Percentiles rank a stretch among this genome's conserved stretches.
These are phyloP conservation scores for Linderina pennispora DNA, from an alignment of 192 early-diverging fungal genomes.

Conservation along the genomic window DNA sequence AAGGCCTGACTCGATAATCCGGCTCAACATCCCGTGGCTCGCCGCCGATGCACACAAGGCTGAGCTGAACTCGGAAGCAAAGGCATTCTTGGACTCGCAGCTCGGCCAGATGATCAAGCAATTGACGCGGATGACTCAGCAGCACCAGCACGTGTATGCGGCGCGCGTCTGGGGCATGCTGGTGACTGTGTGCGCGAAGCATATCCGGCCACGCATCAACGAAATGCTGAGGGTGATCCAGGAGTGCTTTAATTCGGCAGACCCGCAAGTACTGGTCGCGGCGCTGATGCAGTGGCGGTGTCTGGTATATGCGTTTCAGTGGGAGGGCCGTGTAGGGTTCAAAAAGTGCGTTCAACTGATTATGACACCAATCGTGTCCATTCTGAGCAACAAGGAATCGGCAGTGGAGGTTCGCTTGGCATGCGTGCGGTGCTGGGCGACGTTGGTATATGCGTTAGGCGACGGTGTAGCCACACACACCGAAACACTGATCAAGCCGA, in stretches of 20 bases:
- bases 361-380: slow-evolving; percentile 17
- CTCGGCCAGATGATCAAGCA: slow-evolving; percentile 10
- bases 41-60: slow-evolving; percentile 26
- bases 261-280: slow-evolving; percentile 12
- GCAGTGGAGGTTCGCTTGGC: slow-evolving; percentile 15
- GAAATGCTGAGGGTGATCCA: slow-evolving; percentile 22
- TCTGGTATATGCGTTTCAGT: slow-evolving; percentile 36
- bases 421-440: slow-evolving; percentile 37
- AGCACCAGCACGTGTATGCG: slow-evolving; percentile 16
- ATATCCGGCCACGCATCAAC: slow-evolving; percentile 16
- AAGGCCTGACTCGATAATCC: slow-evolving; percentile 34
- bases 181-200: slow-evolving; percentile 24
- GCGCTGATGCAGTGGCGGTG: slow-evolving; percentile 45
- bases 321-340: slow-evolving; percentile 15
- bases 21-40: slow-evolving; percentile 43
- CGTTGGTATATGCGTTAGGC: slow-evolving; percentile 38
- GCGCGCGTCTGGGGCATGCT: slow-evolving; percentile 42
- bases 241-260: slow-evolving; percentile 32
- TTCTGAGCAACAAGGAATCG: slow-evolving; percentile 2
- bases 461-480: slow-evolving; percentile 22
- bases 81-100: slow-evolving; percentile 10
- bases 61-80: slow-evolving; percentile 15
- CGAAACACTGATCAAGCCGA: slow-evolving; percentile 6
- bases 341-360: slow-evolving; percentile 22
- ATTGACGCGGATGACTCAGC: slow-evolving; percentile 11